These are phyloP conservation scores for Rhodotorula sp. DNA, from an alignment of 1,284 basidiomycete genomes.

Conservation along the genomic window DNA sequence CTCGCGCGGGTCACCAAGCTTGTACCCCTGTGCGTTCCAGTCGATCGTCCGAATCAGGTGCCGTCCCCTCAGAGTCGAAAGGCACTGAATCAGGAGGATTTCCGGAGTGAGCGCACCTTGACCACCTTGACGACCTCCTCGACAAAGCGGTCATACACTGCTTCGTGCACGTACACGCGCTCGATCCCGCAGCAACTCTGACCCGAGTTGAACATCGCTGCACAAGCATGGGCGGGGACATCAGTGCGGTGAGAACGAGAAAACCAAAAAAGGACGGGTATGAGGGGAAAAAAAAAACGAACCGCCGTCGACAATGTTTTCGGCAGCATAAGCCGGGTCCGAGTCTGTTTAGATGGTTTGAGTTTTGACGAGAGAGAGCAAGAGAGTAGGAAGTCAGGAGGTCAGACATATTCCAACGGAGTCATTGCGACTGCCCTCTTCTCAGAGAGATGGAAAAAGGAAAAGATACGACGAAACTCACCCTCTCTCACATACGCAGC, in stretches of 20 bases:
- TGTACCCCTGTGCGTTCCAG: constrained; percentile 59
- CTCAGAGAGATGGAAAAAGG: not conserved
- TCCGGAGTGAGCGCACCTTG: constrained; percentile 56
- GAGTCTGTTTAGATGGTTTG: constrained; percentile 57
- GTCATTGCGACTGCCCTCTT: too few relatives aligned
- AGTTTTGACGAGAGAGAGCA: not conserved
- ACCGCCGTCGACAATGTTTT: constrained; percentile 84
- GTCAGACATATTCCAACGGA: too few relatives aligned
- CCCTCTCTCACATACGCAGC: constrained; percentile 80
- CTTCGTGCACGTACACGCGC: constrained; percentile 90
- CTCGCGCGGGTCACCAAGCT: constrained; percentile 78
- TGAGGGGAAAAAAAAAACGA: not conserved
- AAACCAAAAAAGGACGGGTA: not conserved
- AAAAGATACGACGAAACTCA: constrained; percentile 1
- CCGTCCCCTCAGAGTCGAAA: not conserved
- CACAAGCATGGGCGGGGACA: not conserved
- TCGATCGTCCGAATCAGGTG: too few relatives aligned
- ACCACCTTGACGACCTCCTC: constrained; percentile 68
- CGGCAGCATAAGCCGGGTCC: constrained; percentile 75
- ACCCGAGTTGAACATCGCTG: constrained; percentile 89
- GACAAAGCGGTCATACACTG: constrained; percentile 77
- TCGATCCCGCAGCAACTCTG: constrained; percentile 86
- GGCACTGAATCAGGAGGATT: not conserved
- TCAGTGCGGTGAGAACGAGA: not conserved
- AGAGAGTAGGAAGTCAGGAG: not conserved